phyloP scores from a whole-genome alignment of 345 rosid genomes.

The Eucalyptus paniculata region DNA sequence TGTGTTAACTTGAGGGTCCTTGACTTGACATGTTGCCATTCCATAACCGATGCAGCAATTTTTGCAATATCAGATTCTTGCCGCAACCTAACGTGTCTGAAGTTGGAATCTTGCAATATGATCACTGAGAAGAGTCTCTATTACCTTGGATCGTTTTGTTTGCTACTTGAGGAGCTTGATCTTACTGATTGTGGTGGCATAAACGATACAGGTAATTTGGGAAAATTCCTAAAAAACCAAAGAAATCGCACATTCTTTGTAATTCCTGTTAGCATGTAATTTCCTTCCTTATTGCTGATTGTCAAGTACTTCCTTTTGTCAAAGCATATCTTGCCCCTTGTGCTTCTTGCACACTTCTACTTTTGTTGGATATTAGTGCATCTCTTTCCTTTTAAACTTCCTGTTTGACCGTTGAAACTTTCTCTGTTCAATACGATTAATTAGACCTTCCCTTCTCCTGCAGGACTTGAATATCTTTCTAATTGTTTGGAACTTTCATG shows the following conservation, averaged over 20 bases:
- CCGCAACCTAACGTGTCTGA: constrained; percentile 47
- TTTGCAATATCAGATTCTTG: constrained; percentile 63
- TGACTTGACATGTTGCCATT: constrained; percentile 62
- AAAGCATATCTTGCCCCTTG: background rate
- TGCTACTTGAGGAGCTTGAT: constrained; percentile 66
- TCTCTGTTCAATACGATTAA: background rate
- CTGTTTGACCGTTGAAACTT: background rate
- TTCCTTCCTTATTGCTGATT: background rate
- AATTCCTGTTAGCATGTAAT: background rate
- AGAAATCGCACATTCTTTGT: background rate
- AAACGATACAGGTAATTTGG: constrained; percentile 51
- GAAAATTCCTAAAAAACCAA: background rate
- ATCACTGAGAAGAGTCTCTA: constrained; percentile 73
- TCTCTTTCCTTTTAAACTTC: background rate
- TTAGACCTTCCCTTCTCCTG: background rate
- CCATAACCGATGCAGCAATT: constrained; percentile 62
- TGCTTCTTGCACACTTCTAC: background rate
- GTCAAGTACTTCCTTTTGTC: background rate
- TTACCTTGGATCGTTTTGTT: constrained; percentile 48
- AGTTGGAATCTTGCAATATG: constrained; percentile 75
- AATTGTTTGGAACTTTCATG: constrained; percentile 47
- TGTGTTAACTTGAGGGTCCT: constrained; percentile 43
- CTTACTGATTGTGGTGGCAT: constrained; percentile 73
- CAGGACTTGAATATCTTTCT: constrained; percentile 75
- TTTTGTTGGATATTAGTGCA: background rate